Evolutionary conservation across 75 land plant species (phyloP), one percentile per base, ranked within the genome.

Genomic region (Sequoiadendron giganteum): DNA sequence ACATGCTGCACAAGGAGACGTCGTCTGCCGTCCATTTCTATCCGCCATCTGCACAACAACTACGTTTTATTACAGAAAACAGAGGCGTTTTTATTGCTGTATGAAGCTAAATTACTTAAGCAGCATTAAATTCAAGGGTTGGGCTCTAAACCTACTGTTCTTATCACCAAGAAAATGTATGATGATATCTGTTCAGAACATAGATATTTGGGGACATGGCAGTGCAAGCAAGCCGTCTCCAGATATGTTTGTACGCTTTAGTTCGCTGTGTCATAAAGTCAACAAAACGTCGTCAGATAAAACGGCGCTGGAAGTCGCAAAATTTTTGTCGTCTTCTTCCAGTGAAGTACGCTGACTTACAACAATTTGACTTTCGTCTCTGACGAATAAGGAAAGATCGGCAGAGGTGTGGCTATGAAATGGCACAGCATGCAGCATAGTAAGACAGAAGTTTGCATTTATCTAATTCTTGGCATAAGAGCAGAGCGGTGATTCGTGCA

Each of bases 1-100:
- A 83, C 91, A 90, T 40, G 91, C 91, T 30, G 91, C 91, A 32
- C 91, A 90, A 13, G 91, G 89, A 9, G 89, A 88, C 15, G 25
- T 19, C 16, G 36, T 84, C 36, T 43, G 85, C n/a, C 48, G 85
- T 47, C 81, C 81, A 6, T 40, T 40, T 78, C 40, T 39, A 16
- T 78, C 81, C 2, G 42, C 21, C 81, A 78, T 78, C 81, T 78
- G 43, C 81, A 78, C 2, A 38, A 78, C 19, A 40, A 76, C 39
- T 76, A 15, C 38, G 79, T 36, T 36, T 32, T 34, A 4, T 5
- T 14, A 32, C 79, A 76, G 3, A 76, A 18, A 34, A 13, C 40
- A 36, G 36, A 76, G 32, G 19, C 10, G 43, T 21, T 4, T 39
- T 1, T 4, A 16, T 39, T 19, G 21, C 8, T 5, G 19, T 5